phyloP scores from a whole-genome alignment of 371 early-diverging fungal genomes.

The Mucor sp. region DNA sequence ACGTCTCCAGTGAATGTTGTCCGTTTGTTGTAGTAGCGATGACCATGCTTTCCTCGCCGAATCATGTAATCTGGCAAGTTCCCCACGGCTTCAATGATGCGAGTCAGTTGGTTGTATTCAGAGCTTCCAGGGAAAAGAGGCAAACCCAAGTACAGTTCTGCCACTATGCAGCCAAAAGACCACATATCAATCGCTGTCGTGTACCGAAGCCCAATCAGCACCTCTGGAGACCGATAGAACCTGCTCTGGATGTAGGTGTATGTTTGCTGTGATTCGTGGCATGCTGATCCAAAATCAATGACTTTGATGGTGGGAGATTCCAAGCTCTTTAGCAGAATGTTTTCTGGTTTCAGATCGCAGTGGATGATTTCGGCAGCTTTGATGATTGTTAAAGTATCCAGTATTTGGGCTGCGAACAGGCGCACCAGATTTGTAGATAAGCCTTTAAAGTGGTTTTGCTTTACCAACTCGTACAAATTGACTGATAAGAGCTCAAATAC shows the following conservation, averaged over 20 bases:
- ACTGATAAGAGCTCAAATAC: slow-evolving; percentile 95
- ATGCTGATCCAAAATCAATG: slow-evolving; percentile 99
- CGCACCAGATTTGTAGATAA: slow-evolving; percentile 87
- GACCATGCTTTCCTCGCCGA: slow-evolving; percentile 77
- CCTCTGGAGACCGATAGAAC: slow-evolving; percentile 98
- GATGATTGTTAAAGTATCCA: slow-evolving; percentile 86
- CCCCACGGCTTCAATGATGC: slow-evolving; percentile 76
- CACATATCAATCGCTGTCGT: slow-evolving; percentile 98
- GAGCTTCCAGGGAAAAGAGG: slow-evolving; percentile 97
- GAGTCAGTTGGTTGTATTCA: slow-evolving; percentile 91
- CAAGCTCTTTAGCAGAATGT: slow-evolving; percentile 86
- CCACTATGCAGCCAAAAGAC: slow-evolving; percentile 98
- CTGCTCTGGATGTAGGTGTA: slow-evolving; percentile 98
- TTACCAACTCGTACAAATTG: slow-evolving; percentile 97
- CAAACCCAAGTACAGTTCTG: slow-evolving; percentile 90
- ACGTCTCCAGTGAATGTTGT: slow-evolving; percentile 27
- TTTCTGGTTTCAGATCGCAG: slow-evolving; percentile 98
- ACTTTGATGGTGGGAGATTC: slow-evolving; percentile 93
- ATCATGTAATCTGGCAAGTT: slow-evolving; percentile 85
- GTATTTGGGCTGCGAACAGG: slow-evolving; percentile 84
- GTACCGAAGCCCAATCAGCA: slow-evolving; percentile 89
- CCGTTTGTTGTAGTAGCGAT: slow-evolving; percentile 72
- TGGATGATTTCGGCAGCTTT: slow-evolving; percentile 90
- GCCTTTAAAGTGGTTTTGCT: slow-evolving; percentile 95
- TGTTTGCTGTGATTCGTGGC: slow-evolving; percentile 86